phyloP scores from a whole-genome alignment of 208 protist species.

The Plasmodiophora brassicae region DNA sequence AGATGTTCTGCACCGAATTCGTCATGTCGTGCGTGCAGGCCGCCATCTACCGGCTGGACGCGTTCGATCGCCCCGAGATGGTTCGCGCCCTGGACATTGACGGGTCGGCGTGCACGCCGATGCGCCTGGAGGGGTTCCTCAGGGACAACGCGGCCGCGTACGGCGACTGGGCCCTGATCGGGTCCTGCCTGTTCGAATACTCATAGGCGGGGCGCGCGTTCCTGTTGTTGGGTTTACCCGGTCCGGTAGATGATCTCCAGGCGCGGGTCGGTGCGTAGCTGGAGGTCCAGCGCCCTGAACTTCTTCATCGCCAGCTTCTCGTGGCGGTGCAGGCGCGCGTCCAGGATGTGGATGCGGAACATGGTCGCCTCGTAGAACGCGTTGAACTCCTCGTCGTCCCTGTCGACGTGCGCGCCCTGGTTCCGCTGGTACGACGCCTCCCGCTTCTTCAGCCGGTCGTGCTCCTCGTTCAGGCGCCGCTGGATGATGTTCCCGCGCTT shows the following conservation, averaged over 20 bases:
- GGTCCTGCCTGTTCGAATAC: neutral
- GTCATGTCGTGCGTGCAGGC: neutral
- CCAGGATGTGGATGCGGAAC: slow-evolving; percentile 42
- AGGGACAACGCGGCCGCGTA: neutral
- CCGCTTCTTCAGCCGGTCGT: slow-evolving; percentile 32
- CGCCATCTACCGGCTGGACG: neutral
- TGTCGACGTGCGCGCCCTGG: slow-evolving; percentile 31
- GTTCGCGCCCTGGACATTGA: neutral
- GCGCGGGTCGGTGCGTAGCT: neutral
- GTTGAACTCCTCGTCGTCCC: slow-evolving; percentile 41
- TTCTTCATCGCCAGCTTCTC: slow-evolving; percentile 42
- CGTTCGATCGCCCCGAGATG: neutral
- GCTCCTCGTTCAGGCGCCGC: slow-evolving; percentile 30
- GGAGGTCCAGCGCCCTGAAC: slow-evolving; percentile 19
- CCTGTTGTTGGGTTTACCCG: no score
- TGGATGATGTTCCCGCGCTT: slow-evolving; percentile 50
- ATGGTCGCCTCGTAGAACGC: slow-evolving; percentile 38
- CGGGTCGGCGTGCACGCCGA: slow-evolving; percentile 10
- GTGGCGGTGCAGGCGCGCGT: slow-evolving; percentile 34
- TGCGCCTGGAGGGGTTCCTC: neutral
- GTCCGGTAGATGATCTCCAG: neutral
- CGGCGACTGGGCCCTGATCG: neutral
- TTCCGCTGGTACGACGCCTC: slow-evolving; percentile 30
- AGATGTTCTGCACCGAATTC: slow-evolving; percentile 27
- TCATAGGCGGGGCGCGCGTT: neutral